Evolutionary conservation across 495 filamentous ascomycete species (phyloP), one percentile per base, ranked within the genome.

Genomic region (Annulohypoxylon maeteangense): DNA sequence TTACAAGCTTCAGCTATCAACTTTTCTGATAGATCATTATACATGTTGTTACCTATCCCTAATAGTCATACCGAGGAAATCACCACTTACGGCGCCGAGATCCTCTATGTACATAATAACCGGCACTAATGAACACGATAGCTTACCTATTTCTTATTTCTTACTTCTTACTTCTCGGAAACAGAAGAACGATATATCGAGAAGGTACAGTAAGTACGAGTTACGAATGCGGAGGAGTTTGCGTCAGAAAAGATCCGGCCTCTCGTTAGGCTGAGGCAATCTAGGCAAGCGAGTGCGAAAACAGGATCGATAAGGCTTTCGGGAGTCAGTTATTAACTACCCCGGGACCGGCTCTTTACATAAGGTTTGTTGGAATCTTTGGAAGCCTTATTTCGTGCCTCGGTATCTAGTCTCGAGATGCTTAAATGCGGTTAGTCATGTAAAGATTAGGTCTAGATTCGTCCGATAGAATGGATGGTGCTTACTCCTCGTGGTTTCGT

Each of bases 261-360:
- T 23, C 22, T 48, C 7, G 22, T 11, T 48, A 23, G 18, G 45
- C 45, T 48, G 45, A 48, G 45, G 45, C 45, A 23, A 47, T 7
- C 44, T 14, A 10, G 44, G 16, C 20, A 51, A 51, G 47, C 47
- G 47, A 51, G 47, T 51, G 47, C 47, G 47, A 51, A 51, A 51
- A 48, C 45, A 51, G 47, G 47, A 51, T 51, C 47, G 22, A 51
- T 51, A 51, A 51, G 47, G 10, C 47, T 12, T 51, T 25, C 47
- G 47, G 47, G 47, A 25, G 12, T 27, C 22, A 25, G 45, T 48
- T 23, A 25, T 48, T 48, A 3, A 48, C 45, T 48, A n/a, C 47
- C 47, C 47, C 47, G 23, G 47, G 47, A 16, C 47, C 47, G 47
- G 47, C 47, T 51, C 22, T 29, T 51, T 14, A n/a, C 22, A n/a